Percentiles rank a stretch among this genome's conserved stretches.
Conservation (phyloP, 2,329 filamentous ascomycete species). For the Setomelanomma holmii region DNA sequence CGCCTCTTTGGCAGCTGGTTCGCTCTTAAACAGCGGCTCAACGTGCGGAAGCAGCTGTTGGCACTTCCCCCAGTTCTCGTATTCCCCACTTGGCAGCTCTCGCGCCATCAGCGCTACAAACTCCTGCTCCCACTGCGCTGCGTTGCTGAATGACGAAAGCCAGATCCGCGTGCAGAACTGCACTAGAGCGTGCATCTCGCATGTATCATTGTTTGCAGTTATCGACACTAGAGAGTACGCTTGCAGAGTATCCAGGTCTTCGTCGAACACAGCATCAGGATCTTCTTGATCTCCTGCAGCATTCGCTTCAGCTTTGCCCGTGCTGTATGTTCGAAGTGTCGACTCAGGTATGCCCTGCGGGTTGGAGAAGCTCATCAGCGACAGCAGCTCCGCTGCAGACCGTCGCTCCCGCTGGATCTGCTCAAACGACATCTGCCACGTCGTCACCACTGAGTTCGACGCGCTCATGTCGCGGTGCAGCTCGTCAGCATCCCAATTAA, state of each 20-base stretch:
- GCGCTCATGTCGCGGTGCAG: slow-evolving; percentile 44
- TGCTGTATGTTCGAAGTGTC: slow-evolving; percentile 24
- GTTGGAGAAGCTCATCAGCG: slow-evolving; percentile 58
- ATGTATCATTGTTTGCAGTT: slow-evolving; percentile 3
- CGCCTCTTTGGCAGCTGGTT: slow-evolving; percentile 6
- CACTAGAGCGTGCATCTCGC: slow-evolving; percentile 23
- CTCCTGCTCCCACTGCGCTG: slow-evolving; percentile 12
- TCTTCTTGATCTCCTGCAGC: background rate
- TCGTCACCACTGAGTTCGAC: slow-evolving; percentile 46
- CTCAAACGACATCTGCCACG: slow-evolving; percentile 44
- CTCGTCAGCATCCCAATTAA: slow-evolving; percentile 33
- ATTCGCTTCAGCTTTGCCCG: background rate
- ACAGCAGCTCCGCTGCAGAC: slow-evolving; percentile 53
- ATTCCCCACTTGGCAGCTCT: slow-evolving; percentile 15
- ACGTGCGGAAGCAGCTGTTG: slow-evolving; percentile 20
- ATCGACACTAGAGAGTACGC: slow-evolving; percentile 21
- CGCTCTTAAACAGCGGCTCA: slow-evolving; percentile 10
- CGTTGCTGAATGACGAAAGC: slow-evolving; percentile 11
- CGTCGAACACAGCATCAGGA: slow-evolving; percentile 9
- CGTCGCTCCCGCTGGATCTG: slow-evolving; percentile 40
- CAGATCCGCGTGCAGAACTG: slow-evolving; percentile 23
- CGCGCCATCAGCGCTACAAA: slow-evolving; percentile 17
- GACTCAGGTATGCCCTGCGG: slow-evolving; percentile 50
- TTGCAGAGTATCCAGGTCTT: slow-evolving; percentile 20
- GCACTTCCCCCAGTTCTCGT: slow-evolving; percentile 20